Evolutionary conservation across 192 early-diverging fungal species (phyloP).

Genomic region (Entophlyctis luteolus): DNA sequence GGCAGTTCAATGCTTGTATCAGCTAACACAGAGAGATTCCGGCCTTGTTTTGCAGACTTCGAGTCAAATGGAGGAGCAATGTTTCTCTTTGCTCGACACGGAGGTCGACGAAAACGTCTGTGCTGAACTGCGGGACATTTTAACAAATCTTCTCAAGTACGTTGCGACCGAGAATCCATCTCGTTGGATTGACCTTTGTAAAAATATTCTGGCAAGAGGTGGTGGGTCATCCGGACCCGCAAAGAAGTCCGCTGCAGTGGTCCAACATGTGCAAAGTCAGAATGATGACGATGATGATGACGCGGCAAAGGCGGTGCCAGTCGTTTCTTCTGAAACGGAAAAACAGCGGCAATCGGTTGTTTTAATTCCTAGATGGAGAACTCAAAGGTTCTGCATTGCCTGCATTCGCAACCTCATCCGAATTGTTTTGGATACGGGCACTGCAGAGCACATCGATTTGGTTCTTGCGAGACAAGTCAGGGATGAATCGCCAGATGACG

Average conservation of each 20-base stretch:
- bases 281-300: conserved; percentile 43
- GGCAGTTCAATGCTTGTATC: conserved; percentile 80
- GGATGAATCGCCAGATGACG: conserved; percentile 27
- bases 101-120: conserved; percentile 63
- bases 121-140: conserved; percentile 53
- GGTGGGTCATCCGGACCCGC: conserved; percentile 29
- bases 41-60: conserved; percentile 63
- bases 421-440: conserved; percentile 51
- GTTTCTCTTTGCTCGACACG: conserved; percentile 75
- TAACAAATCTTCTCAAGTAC: conserved; percentile 34
- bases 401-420: conserved; percentile 69
- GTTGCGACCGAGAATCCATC: conserved; percentile 62
- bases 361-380: conserved; percentile 66
- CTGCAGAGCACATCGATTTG: conserved; percentile 70
- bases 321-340: conserved; percentile 10
- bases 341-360: conserved; percentile 31
- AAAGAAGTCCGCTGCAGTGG: conserved; percentile 15
- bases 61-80: conserved; percentile 68
- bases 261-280: too few relatives aligned
- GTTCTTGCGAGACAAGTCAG: conserved; percentile 51
- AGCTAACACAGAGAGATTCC: conserved; percentile 74
- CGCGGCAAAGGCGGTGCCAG: conserved; percentile 2
- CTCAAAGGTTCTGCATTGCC: conserved; percentile 72
- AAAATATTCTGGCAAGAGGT: conserved; percentile 70
- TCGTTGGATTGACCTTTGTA: conserved; percentile 78